A percentile compares a stretch with the other conserved stretches of the same genome.
These are phyloP conservation scores for Paecilomyces fulvus DNA, from an alignment of 2,329 filamentous ascomycete genomes.

Conservation along the genomic window DNA sequence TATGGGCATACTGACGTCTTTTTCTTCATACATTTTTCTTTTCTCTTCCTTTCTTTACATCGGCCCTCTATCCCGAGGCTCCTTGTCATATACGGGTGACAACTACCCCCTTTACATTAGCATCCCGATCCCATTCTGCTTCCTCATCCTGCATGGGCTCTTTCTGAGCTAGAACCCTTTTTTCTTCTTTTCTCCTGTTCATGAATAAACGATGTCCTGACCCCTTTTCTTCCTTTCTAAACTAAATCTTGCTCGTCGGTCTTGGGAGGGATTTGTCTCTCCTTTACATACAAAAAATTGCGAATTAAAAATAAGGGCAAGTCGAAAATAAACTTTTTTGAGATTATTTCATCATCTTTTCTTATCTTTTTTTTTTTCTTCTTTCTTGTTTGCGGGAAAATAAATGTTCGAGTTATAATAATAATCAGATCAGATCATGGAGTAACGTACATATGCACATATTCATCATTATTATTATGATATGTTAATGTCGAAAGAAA, in stretches of 20 bases:
- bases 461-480: neutral
- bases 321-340: neutral
- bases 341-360: neutral
- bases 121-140: constrained; percentile 1
- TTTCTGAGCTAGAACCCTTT: neutral
- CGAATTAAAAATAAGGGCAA: neutral
- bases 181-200: neutral
- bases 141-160: neutral
- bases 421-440: neutral
- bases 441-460: neutral
- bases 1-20: neutral
- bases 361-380: neutral
- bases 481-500: neutral
- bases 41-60: neutral
- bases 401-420: neutral
- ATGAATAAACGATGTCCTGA: constrained; percentile 1
- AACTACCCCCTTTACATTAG: neutral
- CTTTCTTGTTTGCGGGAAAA: neutral
- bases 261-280: neutral
- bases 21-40: neutral
- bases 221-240: neutral
- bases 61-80: neutral
- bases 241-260: neutral
- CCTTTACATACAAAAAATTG: neutral
- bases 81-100: neutral